phyloP scores from a whole-genome alignment of 1,284 basidiomycete genomes.

The Flammula alnicola region DNA sequence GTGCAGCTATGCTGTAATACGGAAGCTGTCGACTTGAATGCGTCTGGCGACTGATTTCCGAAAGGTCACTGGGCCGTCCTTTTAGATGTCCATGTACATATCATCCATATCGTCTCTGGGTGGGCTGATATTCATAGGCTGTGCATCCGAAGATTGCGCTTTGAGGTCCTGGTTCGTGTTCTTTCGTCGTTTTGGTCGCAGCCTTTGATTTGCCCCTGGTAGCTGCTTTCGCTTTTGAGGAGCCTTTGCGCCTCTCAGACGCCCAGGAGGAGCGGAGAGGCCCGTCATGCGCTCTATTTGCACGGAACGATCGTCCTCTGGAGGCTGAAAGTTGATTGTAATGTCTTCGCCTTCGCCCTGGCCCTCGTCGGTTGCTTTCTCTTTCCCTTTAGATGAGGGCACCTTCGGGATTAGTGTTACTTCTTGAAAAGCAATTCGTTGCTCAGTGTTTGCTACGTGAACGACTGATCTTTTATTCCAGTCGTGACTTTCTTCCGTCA shows the following conservation, averaged over 20 bases:
- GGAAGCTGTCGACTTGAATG: too few relatives aligned
- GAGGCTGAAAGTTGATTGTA: slow-evolving; percentile 9
- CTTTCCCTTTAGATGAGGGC: slow-evolving; percentile 21
- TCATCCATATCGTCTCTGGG: slow-evolving; percentile 23
- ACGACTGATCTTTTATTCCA: slow-evolving; percentile 50
- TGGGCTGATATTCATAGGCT: slow-evolving; percentile 1
- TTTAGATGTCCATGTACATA: slow-evolving; percentile 25
- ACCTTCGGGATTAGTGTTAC: slow-evolving; percentile 55
- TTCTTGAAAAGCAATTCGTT: slow-evolving; percentile 67
- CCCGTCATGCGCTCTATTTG: slow-evolving; percentile 41
- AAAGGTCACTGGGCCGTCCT: too few relatives aligned
- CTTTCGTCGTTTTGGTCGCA: slow-evolving; percentile 18
- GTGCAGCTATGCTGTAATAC: too few relatives aligned
- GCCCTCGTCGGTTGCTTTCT: slow-evolving; percentile 10
- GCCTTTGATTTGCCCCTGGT: not conserved
- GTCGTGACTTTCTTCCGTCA: slow-evolving; percentile 43
- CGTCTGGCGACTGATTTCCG: too few relatives aligned
- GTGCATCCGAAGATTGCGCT: slow-evolving; percentile 10
- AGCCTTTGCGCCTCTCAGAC: slow-evolving; percentile 20
- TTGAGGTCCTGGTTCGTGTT: slow-evolving; percentile 15
- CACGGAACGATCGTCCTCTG: slow-evolving; percentile 8
- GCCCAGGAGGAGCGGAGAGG: slow-evolving; percentile 30
- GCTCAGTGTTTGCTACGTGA: slow-evolving; percentile 61
- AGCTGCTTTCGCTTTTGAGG: slow-evolving; percentile 3
- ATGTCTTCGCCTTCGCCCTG: slow-evolving; percentile 5